Conservation (phyloP, 2,329 filamentous ascomycete species). For the Tympanopsis confertula region DNA sequence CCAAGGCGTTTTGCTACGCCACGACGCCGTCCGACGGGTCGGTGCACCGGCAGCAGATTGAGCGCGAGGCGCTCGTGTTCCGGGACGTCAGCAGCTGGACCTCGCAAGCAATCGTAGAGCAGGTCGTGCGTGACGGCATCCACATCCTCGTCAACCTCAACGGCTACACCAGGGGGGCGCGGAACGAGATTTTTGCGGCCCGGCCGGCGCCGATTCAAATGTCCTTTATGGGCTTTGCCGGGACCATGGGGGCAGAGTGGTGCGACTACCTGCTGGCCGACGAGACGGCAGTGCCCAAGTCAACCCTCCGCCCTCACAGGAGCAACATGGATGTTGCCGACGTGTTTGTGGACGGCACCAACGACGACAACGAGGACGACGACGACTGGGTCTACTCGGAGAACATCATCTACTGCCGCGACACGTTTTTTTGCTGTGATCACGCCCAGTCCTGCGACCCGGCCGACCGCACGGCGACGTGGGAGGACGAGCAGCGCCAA, state of each 20-base stretch:
- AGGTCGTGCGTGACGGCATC: slow-evolving; percentile 78
- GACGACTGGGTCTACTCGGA: slow-evolving; percentile 92
- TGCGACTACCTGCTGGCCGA: slow-evolving; percentile 95
- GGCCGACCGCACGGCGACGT: slow-evolving; percentile 54
- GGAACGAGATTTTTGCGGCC: slow-evolving; percentile 93
- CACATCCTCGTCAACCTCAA: slow-evolving; percentile 97
- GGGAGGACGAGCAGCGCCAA: slow-evolving; percentile 71
- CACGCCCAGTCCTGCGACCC: slow-evolving; percentile 81
- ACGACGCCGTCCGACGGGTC: slow-evolving; percentile 87
- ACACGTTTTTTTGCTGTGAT: slow-evolving; percentile 97
- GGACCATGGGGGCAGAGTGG: slow-evolving; percentile 92
- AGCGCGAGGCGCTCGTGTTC: slow-evolving; percentile 83
- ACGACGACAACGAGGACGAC: slow-evolving; percentile 54
- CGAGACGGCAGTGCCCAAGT: slow-evolving; percentile 68
- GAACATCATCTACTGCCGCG: slow-evolving; percentile 86
- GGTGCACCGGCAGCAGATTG: slow-evolving; percentile 80
- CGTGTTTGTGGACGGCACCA: slow-evolving; percentile 37
- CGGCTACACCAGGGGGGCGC: slow-evolving; percentile 89
- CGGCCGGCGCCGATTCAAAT: slow-evolving; percentile 92
- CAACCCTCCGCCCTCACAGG: slow-evolving; percentile 70
- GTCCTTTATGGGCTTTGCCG: slow-evolving; percentile 99
- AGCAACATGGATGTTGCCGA: slow-evolving; percentile 53
- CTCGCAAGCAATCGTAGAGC: slow-evolving; percentile 69
- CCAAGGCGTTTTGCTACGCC: slow-evolving; percentile 87
- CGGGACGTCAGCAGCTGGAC: slow-evolving; percentile 80